Evolutionary conservation across 163 green algal genomes (phyloP), one percentile per base, ranked within the genome.

Genomic region (Chlorella variabilis): DNA sequence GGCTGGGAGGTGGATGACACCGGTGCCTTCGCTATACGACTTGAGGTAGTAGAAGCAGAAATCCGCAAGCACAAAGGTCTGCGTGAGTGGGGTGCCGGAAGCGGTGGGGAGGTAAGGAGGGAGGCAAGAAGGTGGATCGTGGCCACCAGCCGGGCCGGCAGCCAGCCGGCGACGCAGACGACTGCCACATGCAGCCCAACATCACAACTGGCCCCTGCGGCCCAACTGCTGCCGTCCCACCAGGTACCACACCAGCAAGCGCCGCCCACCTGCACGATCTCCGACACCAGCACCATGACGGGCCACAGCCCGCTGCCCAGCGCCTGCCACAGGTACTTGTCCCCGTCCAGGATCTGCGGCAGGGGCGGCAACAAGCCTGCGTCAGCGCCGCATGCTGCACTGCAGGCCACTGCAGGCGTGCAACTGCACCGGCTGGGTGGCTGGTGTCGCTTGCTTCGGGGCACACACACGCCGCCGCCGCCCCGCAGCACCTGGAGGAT

Each of bases 11-110:
- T 96, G 91, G 58, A 99, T 95, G 29, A 99, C 91, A 13, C 94
- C 94, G 0, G 91, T 93, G 2, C 96, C 96, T 31, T 97, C 89
- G 34, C 91, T 91, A 75, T 96, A 98, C 41, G 92, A 97, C 88
- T 98, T 98, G 68, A 99, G 85, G 80, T 99, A 99, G 86, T 98
- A 98, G 84, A 94, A 99, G 84, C 92, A 99, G 88, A 99, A 99
- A 90, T 99, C 97, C 18, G 96, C 96, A 59, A 99, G 89, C 86
- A 99, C 99, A 89, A 97, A 96, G 11, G 97, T 99, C 87, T 99
- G 97, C 45, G 6, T 23, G 48, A 29, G 31, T 36, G 65, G 65
- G n/a, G n/a, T n/a, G n/a, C n/a, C n/a, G 3, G 23, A 27, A 69
- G 21, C 7, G 61, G 9, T 31, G 36, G 25, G 36, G 65, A 63